Percentiles rank a stretch among this genome's conserved stretches.
Evolutionary conservation across 495 filamentous ascomycete species (phyloP).

Genomic region (Podospora comata): DNA sequence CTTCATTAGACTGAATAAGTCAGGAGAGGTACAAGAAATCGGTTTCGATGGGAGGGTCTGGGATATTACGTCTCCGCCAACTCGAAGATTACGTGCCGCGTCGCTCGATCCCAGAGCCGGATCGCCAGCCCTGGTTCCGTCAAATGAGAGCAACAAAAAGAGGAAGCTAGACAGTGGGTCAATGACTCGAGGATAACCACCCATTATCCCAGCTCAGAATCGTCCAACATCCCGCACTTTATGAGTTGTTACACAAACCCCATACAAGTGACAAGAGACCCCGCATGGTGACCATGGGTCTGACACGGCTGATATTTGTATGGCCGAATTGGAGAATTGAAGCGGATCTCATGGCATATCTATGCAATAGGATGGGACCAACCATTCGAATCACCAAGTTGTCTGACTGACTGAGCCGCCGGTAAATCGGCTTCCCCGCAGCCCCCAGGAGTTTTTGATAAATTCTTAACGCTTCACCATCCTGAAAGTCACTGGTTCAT

Average conservation of each 20-base stretch:
- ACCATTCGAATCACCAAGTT: background rate
- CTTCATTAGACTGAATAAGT: background rate
- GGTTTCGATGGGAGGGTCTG: background rate
- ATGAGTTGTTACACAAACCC: background rate
- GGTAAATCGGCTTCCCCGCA: background rate
- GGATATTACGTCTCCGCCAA: background rate
- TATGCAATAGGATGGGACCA: background rate
- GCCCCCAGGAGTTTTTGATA: background rate
- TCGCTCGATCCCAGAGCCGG: background rate
- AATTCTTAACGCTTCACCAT: background rate
- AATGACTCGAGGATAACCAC: too few species aligned
- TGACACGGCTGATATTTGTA: slow-evolving; percentile 11
- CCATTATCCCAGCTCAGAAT: too few species aligned
- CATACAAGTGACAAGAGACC: background rate
- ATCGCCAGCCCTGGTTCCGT: background rate
- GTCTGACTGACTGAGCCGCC: background rate
- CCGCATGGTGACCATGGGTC: background rate
- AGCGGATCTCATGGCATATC: background rate
- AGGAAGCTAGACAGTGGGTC: too few species aligned
- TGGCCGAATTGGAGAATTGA: slow-evolving; percentile 6
- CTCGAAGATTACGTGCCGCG: background rate
- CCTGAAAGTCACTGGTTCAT: background rate
- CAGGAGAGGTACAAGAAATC: background rate
- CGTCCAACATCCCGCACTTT: background rate
- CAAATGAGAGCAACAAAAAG: background rate